Evolutionary conservation across 805 yeast genomes (phyloP).

Genomic region (Blastobotrys peoriensis): DNA sequence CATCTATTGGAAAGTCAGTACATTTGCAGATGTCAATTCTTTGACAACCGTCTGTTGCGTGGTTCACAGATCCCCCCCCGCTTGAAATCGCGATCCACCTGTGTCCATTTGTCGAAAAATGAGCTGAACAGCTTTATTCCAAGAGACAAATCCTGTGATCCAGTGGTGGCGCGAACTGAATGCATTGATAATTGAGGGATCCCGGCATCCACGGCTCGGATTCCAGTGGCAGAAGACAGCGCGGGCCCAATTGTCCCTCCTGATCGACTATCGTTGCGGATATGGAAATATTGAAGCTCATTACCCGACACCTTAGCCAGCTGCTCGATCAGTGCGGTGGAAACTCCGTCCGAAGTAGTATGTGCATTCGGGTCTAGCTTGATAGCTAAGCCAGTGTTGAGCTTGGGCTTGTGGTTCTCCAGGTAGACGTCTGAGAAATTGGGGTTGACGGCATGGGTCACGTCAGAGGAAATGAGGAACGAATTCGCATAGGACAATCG

Average conservation of each 20-base stretch:
- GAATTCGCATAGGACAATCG: conserved; percentile 61
- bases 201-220: conserved; percentile 66
- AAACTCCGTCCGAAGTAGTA: conserved; percentile 76
- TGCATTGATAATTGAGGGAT: conserved; percentile 85
- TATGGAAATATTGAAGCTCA: conserved; percentile 70
- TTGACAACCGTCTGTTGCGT: too few relatives aligned
- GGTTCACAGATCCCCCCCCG: conserved; percentile 26
- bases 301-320: conserved; percentile 62
- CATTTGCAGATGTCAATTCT: too few relatives aligned
- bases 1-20: too few relatives aligned
- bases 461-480: conserved; percentile 77
- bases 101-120: conserved; percentile 63
- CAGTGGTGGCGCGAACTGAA: conserved; percentile 74
- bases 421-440: conserved; percentile 53
- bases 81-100: conserved; percentile 34
- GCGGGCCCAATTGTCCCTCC: conserved; percentile 87
- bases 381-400: conserved; percentile 68
- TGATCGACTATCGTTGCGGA: conserved; percentile 75
- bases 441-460: conserved; percentile 76
- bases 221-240: conserved; percentile 33
- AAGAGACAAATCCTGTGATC: conserved; percentile 69
- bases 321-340: conserved; percentile 63
- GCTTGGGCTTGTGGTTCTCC: conserved; percentile 73
- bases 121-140: conserved; percentile 68
- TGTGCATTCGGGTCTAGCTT: conserved; percentile 74